phyloP scores from a whole-genome alignment of 306 rosid genomes.

The Medicago ruthenica region DNA sequence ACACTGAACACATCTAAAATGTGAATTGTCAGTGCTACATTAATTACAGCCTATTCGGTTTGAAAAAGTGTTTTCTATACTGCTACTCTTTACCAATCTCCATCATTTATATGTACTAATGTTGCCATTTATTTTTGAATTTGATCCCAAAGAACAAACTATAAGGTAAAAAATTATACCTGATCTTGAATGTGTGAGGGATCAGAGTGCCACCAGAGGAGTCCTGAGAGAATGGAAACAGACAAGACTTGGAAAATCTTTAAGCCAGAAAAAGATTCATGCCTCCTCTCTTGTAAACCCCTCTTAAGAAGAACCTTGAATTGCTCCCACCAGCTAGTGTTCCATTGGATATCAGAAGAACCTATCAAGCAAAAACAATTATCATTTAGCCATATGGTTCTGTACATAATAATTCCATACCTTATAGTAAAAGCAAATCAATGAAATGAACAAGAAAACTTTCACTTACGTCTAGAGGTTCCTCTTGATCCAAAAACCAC shows the following conservation, averaged over 20 bases:
- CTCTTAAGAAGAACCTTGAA: conserved; percentile 77
- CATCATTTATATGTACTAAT: background rate
- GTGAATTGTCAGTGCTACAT: background rate
- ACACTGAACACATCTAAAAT: too few relatives aligned
- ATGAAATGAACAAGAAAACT: conserved; percentile 7
- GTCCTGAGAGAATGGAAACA: conserved; percentile 84
- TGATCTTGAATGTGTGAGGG: conserved; percentile 82
- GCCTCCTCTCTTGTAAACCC: conserved; percentile 81
- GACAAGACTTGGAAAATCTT: conserved; percentile 90
- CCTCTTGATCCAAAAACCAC: conserved; percentile 42
- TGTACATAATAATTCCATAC: background rate
- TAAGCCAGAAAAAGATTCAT: conserved; percentile 87
- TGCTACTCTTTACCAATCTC: background rate
- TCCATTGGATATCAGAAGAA: conserved; percentile 65
- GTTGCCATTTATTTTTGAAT: background rate
- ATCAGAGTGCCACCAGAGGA: conserved; percentile 89
- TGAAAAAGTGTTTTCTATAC: too few relatives aligned
- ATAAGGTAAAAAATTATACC: conserved; percentile 48
- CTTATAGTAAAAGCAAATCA: conserved; percentile 6
- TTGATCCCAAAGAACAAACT: background rate
- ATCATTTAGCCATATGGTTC: conserved; percentile 16
- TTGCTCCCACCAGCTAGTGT: conserved; percentile 83
- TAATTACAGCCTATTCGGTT: background rate
- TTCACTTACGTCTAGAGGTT: conserved; percentile 62
- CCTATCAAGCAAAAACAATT: conserved; percentile 39